Conservation (phyloP, 305 asterid species). For the Rubia peregrina region DNA sequence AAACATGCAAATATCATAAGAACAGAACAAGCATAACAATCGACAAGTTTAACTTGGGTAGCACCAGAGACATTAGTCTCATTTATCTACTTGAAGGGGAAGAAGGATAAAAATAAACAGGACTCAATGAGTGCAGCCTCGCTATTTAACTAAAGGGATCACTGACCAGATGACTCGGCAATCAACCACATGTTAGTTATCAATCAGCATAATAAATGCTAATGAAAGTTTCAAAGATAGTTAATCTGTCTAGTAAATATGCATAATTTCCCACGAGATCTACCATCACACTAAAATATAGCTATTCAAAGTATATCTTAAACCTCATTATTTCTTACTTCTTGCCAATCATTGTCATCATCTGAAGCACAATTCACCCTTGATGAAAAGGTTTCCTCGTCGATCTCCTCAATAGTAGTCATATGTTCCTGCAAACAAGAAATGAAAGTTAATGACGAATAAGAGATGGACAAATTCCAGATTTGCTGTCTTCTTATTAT, state of each 20-base stretch:
- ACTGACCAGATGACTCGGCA: not conserved
- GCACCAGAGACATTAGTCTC: not conserved
- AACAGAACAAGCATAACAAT: not conserved
- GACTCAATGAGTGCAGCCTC: not conserved
- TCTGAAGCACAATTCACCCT: constrained; percentile 28
- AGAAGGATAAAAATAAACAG: no score
- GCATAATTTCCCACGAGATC: not conserved
- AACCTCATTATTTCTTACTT: constrained; percentile 17
- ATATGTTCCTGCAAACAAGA: constrained; percentile 27
- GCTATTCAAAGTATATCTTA: constrained; percentile 1
- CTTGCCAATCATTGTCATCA: constrained; percentile 27
- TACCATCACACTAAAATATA: not conserved
- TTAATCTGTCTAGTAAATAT: not conserved
- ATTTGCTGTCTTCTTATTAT: not conserved
- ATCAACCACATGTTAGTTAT: not conserved
- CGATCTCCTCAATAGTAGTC: constrained; percentile 33
- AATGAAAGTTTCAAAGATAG: not conserved
- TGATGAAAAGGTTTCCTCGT: constrained; percentile 31
- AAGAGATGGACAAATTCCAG: not conserved
- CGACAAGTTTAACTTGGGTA: not conserved
- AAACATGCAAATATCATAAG: not conserved
- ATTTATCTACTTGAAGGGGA: not conserved
- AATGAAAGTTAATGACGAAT: not conserved
- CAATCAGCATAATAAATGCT: not conserved
- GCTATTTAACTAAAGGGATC: not conserved